These are phyloP conservation scores for Sporisorium scitamineum DNA, from an alignment of 1,284 basidiomycete species.

Conservation along the genomic window DNA sequence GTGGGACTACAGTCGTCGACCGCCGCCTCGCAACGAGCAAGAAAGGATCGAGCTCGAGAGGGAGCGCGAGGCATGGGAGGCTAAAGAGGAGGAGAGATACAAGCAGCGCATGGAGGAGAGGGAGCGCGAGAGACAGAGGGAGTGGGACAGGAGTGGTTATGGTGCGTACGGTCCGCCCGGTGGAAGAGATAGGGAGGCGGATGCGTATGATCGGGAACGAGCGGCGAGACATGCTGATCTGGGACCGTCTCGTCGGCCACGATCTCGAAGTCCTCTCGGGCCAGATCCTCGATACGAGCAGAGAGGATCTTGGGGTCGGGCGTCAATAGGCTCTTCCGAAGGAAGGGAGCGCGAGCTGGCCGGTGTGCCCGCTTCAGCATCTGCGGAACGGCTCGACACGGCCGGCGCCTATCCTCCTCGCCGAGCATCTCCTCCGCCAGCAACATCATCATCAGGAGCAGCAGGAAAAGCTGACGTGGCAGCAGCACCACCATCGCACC, in stretches of 20 bases:
- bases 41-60: constrained; percentile 33
- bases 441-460: constrained; percentile 1
- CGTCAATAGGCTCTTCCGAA: constrained; percentile 23
- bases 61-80: constrained; percentile 42
- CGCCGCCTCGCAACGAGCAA: constrained; percentile 34
- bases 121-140: constrained; percentile 25
- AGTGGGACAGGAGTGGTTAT: constrained; percentile 10
- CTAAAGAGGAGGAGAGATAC: constrained; percentile 36
- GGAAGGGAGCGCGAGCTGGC: constrained; percentile 25
- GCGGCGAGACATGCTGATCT: constrained; percentile 9
- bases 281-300: constrained; percentile 18
- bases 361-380: not conserved
- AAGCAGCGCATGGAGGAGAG: constrained; percentile 38
- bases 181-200: constrained; percentile 17
- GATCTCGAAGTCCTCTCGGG: constrained; percentile 32
- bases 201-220: constrained; percentile 21
- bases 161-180: constrained; percentile 3
- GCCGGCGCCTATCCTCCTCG: not conserved
- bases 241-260: constrained; percentile 12
- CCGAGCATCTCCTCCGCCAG: constrained; percentile 2
- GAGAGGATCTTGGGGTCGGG: constrained; percentile 16
- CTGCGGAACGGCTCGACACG: constrained; percentile 1
- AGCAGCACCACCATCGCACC: constrained; percentile 5
- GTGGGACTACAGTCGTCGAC: constrained; percentile 44
- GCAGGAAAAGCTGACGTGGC: constrained; percentile 12